Base-by-base conservation (phyloP, 495 filamentous ascomycete genomes). In the Lasiosphaeria miniovina region DNA sequence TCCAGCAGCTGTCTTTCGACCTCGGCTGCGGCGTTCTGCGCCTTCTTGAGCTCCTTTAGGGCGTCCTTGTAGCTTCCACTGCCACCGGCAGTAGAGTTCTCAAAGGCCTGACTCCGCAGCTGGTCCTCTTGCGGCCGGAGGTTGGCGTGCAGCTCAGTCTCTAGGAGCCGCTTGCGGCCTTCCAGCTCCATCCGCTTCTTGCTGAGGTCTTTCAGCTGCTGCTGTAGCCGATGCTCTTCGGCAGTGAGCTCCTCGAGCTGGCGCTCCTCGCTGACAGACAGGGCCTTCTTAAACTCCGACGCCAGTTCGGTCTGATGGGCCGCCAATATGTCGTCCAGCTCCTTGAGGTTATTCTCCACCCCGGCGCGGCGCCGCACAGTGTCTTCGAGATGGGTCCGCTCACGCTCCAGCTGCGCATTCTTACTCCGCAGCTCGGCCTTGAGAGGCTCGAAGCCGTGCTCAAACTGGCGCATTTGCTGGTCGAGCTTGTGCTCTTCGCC, bases 221-320 rank as follows among this genome's bases (percentile, higher is more conserved):
- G 84, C 52, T 88, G 84, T 50, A 97, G 74, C 35, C 88, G 84
- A 63, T 91, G 88, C 15, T 91, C 84, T 0, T 80, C 77, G 31
- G 76, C 75, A 62, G 80, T 86, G 14, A 96, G 83, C 10, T 77
- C 77, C 60, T 95, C 90, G 4, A 99, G 79, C 63, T 83, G 85
- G 36, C 81, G 80, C 71, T 98, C 95, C 75, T 99, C 94, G 32
- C 86, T 84, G 9, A 81, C 80, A 15, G 88, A 89, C 32, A 99
- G 80, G 15, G 89, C 84, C 69, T 97, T 98, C 75, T 95, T 96
- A 79, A 97, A 98, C 14, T 92, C 86, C 4, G 91, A 89, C 1
- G 80, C 80, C 52, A 96, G 71, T 69, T 99, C 94, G 10, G 84
- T 80, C 67, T 93, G 83, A 64, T 91, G 88, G 0, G 87, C 84